Base-by-base conservation (phyloP, 2,329 filamentous ascomycete species). In the Neopestalotiopsis sp. region DNA sequence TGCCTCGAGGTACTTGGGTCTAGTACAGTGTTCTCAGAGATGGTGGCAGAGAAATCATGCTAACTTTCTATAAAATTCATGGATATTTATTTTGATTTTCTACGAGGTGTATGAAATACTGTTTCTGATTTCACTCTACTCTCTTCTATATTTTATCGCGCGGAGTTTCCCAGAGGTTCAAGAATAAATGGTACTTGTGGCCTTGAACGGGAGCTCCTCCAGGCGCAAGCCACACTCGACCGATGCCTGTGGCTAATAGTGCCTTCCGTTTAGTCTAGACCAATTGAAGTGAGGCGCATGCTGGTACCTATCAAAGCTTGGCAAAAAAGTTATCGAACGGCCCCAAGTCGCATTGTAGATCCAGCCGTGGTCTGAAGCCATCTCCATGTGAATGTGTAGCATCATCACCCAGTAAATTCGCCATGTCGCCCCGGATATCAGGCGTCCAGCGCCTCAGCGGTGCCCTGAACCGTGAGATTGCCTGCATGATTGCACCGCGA, bases 351-450 rank as follows among this genome's bases (percentile, higher is more conserved):
- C 59, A 62, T 38, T 61, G 59, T 30, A 62, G 59, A 62, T 62
- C 59, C 59, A 40, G 59, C 59, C 30, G 30, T 62, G 59, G 32
- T 38, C 56, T 56, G 52, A n/a, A 30, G n/a, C n/a, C 30, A 59
- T 49, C 32, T 42, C 45, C 52, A 60, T 60, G 65, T 60, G 56
- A 59, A 28, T n/a, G 45, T 9, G 45, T 52, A 52, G 20, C 28
- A 59, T 30, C 42, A 56, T 14, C 45, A 17, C 34, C 56, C 24
- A 64, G 67, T 71, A 34, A 68, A 73, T 73, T 71, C 82, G 84
- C 74, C 74, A 94, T 94, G 91, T 88, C 91, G 77, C 91, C 89
- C 69, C 90, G 90, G 84, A 83, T 93, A 85, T 82, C 87, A 74
- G 79, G 85, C 76, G 84, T 89, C 69, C 85, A 88, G 79, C 86